Percentiles rank a stretch among this genome's conserved stretches.
Conservation (phyloP, 768 basidiomycete genomes). For the Russula vinacea region DNA sequence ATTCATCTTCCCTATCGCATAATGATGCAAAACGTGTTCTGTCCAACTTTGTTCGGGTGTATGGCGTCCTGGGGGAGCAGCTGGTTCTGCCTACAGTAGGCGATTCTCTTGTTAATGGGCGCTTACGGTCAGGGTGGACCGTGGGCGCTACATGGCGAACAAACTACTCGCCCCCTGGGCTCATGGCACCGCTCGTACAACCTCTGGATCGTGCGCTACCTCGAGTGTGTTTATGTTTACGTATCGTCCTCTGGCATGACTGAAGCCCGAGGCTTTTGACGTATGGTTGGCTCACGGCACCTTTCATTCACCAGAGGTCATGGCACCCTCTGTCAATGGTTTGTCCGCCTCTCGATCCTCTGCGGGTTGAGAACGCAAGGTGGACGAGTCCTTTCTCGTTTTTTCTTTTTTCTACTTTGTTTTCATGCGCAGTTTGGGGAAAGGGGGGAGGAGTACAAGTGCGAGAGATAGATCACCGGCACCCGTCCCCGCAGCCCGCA, state of each 20-base stretch:
- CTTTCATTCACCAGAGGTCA: constrained; percentile 85
- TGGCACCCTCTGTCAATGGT: constrained; percentile 66
- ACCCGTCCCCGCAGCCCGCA: too few relatives aligned
- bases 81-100: constrained; percentile 92
- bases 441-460: too few relatives aligned
- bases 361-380: background rate
- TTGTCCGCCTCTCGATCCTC: constrained; percentile 29
- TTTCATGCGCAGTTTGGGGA: constrained; percentile 55
- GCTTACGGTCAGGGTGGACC: constrained; percentile 66
- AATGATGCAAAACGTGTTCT: background rate
- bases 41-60: background rate
- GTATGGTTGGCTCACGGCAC: constrained; percentile 94
- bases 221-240: constrained; percentile 86
- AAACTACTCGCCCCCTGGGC: constrained; percentile 92
- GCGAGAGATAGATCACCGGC: too few relatives aligned
- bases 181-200: constrained; percentile 98
- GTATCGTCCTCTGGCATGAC: constrained; percentile 98
- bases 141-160: constrained; percentile 97
- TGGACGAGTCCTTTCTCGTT: background rate
- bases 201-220: constrained; percentile 88
- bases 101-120: constrained; percentile 97
- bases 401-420: background rate
- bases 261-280: constrained; percentile 80
- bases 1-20: background rate
- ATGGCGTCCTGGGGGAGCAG: constrained; percentile 42